Conservation (phyloP, 352 stramenopile genomes). For the Phytophthora europaea region DNA sequence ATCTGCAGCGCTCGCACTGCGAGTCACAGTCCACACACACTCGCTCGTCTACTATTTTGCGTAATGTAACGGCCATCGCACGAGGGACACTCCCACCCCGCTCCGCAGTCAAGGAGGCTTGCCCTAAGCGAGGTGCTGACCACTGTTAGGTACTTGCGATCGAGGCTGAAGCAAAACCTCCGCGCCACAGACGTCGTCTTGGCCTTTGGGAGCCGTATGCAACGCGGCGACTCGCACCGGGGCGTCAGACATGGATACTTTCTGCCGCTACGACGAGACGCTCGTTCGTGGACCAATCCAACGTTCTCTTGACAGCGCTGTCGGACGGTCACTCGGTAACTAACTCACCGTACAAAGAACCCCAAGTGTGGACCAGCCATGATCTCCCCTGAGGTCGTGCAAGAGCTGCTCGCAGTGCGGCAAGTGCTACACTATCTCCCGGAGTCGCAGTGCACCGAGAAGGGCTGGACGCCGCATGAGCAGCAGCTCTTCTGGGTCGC, state of each 20-base stretch:
- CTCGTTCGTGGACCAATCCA: not conserved
- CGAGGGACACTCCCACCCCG: not conserved
- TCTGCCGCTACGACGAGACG: constrained; percentile 16
- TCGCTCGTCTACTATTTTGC: not conserved
- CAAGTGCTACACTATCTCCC: constrained; percentile 53
- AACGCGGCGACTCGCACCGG: constrained; percentile 10
- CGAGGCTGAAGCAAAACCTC: not conserved
- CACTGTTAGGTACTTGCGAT: not conserved
- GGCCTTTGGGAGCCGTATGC: not conserved
- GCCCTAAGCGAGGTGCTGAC: not conserved
- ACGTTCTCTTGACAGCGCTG: constrained; percentile 8
- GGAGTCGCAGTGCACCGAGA: constrained; percentile 40
- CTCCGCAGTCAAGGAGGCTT: not conserved
- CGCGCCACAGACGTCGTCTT: not conserved
- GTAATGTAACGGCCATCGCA: not conserved
- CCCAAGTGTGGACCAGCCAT: constrained; percentile 17
- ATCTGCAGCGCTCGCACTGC: not conserved
- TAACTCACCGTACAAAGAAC: constrained; percentile 13
- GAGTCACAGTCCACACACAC: not conserved
- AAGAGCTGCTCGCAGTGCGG: constrained; percentile 44
- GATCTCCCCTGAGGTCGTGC: constrained; percentile 51
- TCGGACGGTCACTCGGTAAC: constrained; percentile 26
- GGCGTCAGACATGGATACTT: constrained; percentile 21
- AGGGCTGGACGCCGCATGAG: constrained; percentile 39
- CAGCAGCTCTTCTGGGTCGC: constrained; percentile 51